Percentiles rank a stretch among this genome's conserved stretches.
Evolutionary conservation across 768 basidiomycete genomes (phyloP).

Genomic region (Chalciporus chontae): DNA sequence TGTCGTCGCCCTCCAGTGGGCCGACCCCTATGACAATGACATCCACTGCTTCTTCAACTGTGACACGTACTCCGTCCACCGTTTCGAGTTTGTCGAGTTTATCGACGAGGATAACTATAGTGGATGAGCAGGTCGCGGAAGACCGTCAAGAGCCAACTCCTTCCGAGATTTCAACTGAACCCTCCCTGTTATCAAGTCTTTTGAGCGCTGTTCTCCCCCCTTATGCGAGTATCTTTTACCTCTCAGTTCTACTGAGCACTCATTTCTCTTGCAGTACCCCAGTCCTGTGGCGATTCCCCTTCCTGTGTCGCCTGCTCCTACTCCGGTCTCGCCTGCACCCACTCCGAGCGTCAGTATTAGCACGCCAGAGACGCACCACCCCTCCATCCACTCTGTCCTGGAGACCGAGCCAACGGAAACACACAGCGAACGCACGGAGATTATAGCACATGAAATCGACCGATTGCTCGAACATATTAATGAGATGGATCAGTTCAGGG

Average conservation of each 20-base stretch:
- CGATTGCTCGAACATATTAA: slow-evolving; percentile 50
- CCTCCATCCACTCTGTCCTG: slow-evolving; percentile 46
- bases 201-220: slow-evolving; percentile 18
- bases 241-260: background rate
- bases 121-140: slow-evolving; percentile 29
- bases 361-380: slow-evolving; percentile 44
- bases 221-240: slow-evolving; percentile 33
- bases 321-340: slow-evolving; percentile 37
- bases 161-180: slow-evolving; percentile 48
- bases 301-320: slow-evolving; percentile 27
- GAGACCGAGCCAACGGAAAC: slow-evolving; percentile 41
- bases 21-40: slow-evolving; percentile 31
- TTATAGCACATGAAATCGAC: slow-evolving; percentile 51
- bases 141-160: slow-evolving; percentile 15
- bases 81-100: slow-evolving; percentile 43
- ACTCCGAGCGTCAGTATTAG: slow-evolving; percentile 47
- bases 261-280: slow-evolving; percentile 21
- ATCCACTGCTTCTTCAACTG: slow-evolving; percentile 25
- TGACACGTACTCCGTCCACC: slow-evolving; percentile 38
- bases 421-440: slow-evolving; percentile 37
- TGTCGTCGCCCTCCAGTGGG: slow-evolving; percentile 33
- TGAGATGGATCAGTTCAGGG: slow-evolving; percentile 38
- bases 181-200: slow-evolving; percentile 53
- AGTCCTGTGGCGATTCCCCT: slow-evolving; percentile 31
- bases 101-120: slow-evolving; percentile 36